These are phyloP conservation scores for Agroathelia rolfsii DNA, from an alignment of 1,284 basidiomycete genomes.

Conservation along the genomic window DNA sequence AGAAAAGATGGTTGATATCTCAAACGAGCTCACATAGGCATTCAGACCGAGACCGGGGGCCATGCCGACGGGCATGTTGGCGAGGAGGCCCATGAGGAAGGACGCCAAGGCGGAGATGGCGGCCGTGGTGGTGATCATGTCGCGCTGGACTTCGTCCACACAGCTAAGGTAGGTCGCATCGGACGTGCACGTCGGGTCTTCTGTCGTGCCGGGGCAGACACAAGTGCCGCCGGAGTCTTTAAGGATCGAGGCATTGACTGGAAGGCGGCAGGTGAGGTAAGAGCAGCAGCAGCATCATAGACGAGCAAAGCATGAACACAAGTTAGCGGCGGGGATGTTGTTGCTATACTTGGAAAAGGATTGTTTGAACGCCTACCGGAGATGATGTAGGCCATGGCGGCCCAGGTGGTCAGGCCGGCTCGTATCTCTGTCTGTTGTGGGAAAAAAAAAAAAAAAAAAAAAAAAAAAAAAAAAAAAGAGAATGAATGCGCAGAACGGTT, in stretches of 20 bases:
- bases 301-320: conserved; percentile 14
- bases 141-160: conserved; percentile 55
- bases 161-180: conserved; percentile 60
- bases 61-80: conserved; percentile 79
- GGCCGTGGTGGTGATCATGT: conserved; percentile 73
- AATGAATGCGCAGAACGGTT: background rate
- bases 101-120: conserved; percentile 69
- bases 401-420: conserved; percentile 77
- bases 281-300: no score
- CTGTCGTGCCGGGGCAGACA: conserved; percentile 60
- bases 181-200: conserved; percentile 38
- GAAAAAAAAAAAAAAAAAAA: conserved; percentile 1
- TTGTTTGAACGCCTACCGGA: conserved; percentile 1
- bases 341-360: conserved; percentile 20
- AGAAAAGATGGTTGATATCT: no score
- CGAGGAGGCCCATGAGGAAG: conserved; percentile 74
- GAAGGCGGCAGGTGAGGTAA: conserved; percentile 20
- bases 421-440: conserved; percentile 61
- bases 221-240: conserved; percentile 76
- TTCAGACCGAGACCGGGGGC: conserved; percentile 77
- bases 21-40: conserved; percentile 53
- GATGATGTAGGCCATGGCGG: conserved; percentile 42
- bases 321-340: conserved; percentile 47
- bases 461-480: no score
- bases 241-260: conserved; percentile 72